Conservation (phyloP, 1,139 yeast genomes). For the Geotrichum carabidarum region DNA sequence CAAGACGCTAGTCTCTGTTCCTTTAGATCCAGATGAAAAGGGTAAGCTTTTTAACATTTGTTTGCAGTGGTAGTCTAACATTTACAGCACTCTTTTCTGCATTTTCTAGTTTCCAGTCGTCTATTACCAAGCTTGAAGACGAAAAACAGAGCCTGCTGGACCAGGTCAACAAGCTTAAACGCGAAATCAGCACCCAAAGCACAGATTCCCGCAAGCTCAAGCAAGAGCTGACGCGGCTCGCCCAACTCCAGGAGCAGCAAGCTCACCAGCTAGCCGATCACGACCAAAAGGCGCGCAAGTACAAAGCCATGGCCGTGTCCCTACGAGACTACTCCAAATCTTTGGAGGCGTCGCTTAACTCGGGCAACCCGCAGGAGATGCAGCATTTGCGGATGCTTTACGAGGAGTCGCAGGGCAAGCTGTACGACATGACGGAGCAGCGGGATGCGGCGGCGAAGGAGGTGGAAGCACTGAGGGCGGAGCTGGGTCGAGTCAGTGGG, state of each 20-base stretch:
- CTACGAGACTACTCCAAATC: constrained; percentile 21
- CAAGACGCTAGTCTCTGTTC: constrained; percentile 29
- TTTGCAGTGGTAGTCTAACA: neutral
- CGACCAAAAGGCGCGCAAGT: constrained; percentile 24
- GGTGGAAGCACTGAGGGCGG: neutral
- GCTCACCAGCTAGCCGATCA: constrained; percentile 18
- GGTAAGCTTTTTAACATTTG: constrained; percentile 15
- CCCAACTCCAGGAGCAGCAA: constrained; percentile 5
- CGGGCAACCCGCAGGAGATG: constrained; percentile 12
- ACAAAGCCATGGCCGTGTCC: constrained; percentile 22
- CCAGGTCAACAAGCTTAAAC: constrained; percentile 13
- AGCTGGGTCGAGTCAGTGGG: neutral
- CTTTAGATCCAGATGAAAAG: constrained; percentile 30
- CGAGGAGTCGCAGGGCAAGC: constrained; percentile 15
- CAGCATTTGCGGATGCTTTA: constrained; percentile 16
- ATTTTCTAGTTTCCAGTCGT: constrained; percentile 27
- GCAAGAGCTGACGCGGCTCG: constrained; percentile 16
- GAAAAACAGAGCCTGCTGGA: constrained; percentile 20
- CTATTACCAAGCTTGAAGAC: constrained; percentile 25
- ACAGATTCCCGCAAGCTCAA: constrained; percentile 20
- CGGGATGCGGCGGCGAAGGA: constrained; percentile 19
- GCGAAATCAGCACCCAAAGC: constrained; percentile 18
- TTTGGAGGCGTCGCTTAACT: constrained; percentile 16
- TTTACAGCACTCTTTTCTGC: constrained; percentile 26
- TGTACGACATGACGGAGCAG: constrained; percentile 14